Conservation (phyloP, 768 basidiomycete genomes). For the Boletus edulis region DNA sequence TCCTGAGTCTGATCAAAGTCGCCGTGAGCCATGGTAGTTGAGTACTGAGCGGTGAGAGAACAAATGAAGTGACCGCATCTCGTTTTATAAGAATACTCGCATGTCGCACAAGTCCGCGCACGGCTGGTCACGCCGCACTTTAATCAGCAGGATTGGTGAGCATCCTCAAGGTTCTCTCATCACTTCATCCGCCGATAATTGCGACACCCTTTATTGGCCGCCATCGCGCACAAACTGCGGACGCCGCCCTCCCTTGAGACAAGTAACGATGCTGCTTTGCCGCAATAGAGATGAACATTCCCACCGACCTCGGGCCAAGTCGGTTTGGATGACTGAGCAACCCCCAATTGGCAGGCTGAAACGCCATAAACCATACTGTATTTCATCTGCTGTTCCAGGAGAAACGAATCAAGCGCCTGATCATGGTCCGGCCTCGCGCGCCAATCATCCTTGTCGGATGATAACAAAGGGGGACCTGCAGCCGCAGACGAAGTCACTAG, state of each 20-base stretch:
- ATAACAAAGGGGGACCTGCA: too few relatives aligned
- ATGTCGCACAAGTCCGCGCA: too few relatives aligned
- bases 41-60: background rate
- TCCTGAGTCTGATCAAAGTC: conserved; percentile 3
- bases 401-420: too few relatives aligned
- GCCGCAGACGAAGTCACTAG: too few relatives aligned
- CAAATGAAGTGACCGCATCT: background rate
- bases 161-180: too few relatives aligned
- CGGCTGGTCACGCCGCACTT: too few relatives aligned
- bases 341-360: background rate
- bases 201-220: too few relatives aligned
- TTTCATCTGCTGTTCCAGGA: too few relatives aligned
- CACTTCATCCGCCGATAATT: too few relatives aligned
- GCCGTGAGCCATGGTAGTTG: conserved; percentile 7
- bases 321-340: background rate
- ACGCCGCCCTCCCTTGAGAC: background rate
- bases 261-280: background rate
- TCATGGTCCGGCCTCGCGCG: too few relatives aligned
- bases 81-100: background rate
- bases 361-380: background rate
- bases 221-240: background rate
- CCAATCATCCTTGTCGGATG: too few relatives aligned
- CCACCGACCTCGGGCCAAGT: background rate
- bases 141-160: too few relatives aligned
- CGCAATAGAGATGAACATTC: background rate